These are phyloP conservation scores for Calycina herbarum DNA, from an alignment of 2,329 filamentous ascomycete genomes.

Conservation along the genomic window DNA sequence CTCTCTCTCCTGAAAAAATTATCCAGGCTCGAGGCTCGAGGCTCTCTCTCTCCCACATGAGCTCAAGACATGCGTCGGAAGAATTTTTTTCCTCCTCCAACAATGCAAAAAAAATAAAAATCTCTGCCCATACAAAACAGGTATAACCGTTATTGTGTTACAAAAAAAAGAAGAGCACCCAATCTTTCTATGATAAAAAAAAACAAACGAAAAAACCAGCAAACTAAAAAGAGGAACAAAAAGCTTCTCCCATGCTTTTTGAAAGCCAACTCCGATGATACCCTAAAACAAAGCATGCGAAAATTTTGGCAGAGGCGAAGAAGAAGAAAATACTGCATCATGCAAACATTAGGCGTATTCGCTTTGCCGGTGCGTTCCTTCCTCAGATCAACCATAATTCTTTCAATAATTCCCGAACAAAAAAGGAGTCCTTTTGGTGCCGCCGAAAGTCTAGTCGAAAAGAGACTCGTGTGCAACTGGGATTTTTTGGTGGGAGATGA, in stretches of 20 bases:
- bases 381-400: conserved; percentile 8
- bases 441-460: background rate
- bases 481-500: conserved; percentile 18
- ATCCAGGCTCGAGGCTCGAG: background rate
- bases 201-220: background rate
- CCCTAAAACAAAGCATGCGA: conserved; percentile 2
- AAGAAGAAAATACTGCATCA: conserved; percentile 12
- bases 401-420: conserved; percentile 8
- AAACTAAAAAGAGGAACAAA: background rate
- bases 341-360: conserved; percentile 20
- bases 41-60: background rate
- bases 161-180: background rate
- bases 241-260: conserved; percentile 5
- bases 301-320: conserved; percentile 13
- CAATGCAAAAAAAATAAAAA: background rate
- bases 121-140: background rate
- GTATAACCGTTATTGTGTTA: background rate
- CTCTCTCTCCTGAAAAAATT: background rate
- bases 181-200: conserved; percentile 3
- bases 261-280: background rate
- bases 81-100: background rate
- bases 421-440: background rate
- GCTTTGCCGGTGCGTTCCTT: conserved; percentile 7
- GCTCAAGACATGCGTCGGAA: background rate
- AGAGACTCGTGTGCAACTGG: conserved; percentile 1